These are phyloP conservation scores for Pezicula neosporulosa DNA, from an alignment of 2,329 filamentous ascomycete genomes.

Conservation along the genomic window DNA sequence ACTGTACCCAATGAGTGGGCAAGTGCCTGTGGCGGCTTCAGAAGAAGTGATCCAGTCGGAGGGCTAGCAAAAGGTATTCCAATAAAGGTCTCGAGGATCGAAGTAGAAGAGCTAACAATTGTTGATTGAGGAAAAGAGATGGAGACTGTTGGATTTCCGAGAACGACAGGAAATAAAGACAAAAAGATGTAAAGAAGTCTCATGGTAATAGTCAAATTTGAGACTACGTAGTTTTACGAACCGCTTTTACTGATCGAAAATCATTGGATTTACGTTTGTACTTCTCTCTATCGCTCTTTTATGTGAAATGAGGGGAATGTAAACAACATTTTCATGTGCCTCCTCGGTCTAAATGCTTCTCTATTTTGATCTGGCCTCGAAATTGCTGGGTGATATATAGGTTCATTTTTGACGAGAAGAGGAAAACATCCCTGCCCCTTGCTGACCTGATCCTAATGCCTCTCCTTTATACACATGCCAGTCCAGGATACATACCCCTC, in stretches of 20 bases:
- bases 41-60: constrained; percentile 62
- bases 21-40: constrained; percentile 64
- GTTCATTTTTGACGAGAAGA: no score
- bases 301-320: background rate
- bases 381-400: no score
- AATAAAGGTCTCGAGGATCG: constrained; percentile 61
- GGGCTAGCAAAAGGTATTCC: constrained; percentile 74
- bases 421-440: no score
- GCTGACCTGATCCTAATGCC: no score
- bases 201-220: background rate
- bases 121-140: constrained; percentile 16
- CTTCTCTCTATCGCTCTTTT: no score
- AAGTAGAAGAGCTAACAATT: constrained; percentile 9
- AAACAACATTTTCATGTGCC: constrained; percentile 10
- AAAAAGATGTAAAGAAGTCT: no score
- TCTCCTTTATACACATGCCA: no score
- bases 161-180: no score
- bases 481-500: no score
- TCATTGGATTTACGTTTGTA: no score
- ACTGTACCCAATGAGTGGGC: constrained; percentile 55
- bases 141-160: background rate
- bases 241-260: background rate
- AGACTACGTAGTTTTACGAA: no score
- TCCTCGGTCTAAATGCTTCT: constrained; percentile 8
- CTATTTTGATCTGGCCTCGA: no score